phyloP scores from a whole-genome alignment of 2,329 filamentous ascomycete species.

The Ceratocystis smalleyi region DNA sequence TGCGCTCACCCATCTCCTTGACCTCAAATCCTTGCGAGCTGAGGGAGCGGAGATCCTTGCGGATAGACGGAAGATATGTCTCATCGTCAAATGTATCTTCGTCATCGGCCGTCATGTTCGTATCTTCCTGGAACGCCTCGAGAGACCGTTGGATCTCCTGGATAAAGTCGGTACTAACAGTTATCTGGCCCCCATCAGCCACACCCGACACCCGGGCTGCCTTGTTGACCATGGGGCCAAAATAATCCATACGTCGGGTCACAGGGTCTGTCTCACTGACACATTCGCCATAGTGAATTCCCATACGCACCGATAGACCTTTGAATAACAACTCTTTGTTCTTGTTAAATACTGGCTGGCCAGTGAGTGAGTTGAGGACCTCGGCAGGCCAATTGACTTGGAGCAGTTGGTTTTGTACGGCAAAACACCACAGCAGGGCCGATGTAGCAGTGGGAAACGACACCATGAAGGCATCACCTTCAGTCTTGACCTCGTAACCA shows the following conservation, averaged over 20 bases:
- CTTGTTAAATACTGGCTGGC: conserved; percentile 66
- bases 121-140: conserved; percentile 53
- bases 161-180: conserved; percentile 93
- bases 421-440: conserved; percentile 89
- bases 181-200: conserved; percentile 91
- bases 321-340: conserved; percentile 85
- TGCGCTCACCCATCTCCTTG: conserved; percentile 88
- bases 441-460: conserved; percentile 94
- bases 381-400: conserved; percentile 89
- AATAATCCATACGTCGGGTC: conserved; percentile 97
- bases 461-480: conserved; percentile 99
- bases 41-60: conserved; percentile 71
- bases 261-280: conserved; percentile 94
- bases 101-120: conserved; percentile 25
- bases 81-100: conserved; percentile 62
- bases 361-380: conserved; percentile 71
- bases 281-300: conserved; percentile 86
- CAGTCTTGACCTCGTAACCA: conserved; percentile 97
- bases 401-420: conserved; percentile 74
- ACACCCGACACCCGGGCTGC: conserved; percentile 86
- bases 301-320: conserved; percentile 91
- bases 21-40: conserved; percentile 90
- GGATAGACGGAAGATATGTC: conserved; percentile 56
- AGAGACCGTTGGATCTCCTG: conserved; percentile 84
- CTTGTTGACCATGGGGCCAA: conserved; percentile 97